Evolutionary conservation across 306 rosid species (phyloP).

Genomic region (cucumber (Cucumis sativus)): Cucumber_9930_V3 NC_026658.2:7490001-7490500

Average conservation of each 20-base stretch:
- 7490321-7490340: not conserved
- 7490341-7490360: not conserved
- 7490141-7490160: conserved; percentile 38
- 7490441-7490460: too few relatives aligned
- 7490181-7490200: conserved; percentile 48
- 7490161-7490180: conserved; percentile 41
- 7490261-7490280: not conserved
- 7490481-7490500: not conserved
- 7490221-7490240: conserved; percentile 9
- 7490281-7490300: not conserved
- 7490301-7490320: not conserved
- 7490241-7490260: not conserved
- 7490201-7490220: conserved; percentile 70
- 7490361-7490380: not conserved
- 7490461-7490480: too few relatives aligned
- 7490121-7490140: not conserved
- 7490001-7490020: conserved; percentile 63
- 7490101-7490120: not conserved
- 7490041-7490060: not conserved
- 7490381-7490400: too few relatives aligned
- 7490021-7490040: conserved; percentile 7
- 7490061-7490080: not conserved
- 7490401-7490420: too few relatives aligned
- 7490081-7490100: not conserved
- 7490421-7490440: too few relatives aligned